phyloP scores from a whole-genome alignment of 345 rosid genomes.

The Populus tremula region DNA sequence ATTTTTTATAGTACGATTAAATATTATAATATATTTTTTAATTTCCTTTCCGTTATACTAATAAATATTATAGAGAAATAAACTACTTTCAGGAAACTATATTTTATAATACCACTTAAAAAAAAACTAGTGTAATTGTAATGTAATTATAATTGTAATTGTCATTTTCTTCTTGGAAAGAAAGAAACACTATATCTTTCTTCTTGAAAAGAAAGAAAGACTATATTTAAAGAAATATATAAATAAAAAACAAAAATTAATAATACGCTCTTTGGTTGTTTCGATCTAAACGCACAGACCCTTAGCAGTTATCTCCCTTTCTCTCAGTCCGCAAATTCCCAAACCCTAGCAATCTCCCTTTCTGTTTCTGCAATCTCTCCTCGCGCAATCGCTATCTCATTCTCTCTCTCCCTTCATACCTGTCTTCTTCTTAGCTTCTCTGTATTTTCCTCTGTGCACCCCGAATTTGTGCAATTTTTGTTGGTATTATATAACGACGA shows the following conservation, averaged over 20 bases:
- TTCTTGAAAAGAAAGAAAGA: no score
- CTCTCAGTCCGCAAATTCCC: background rate
- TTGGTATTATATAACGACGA: slow-evolving; percentile 1
- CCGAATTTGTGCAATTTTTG: slow-evolving; percentile 1
- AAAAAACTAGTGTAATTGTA: no score
- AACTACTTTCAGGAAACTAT: no score
- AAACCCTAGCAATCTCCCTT: slow-evolving; percentile 1
- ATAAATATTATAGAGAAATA: no score
- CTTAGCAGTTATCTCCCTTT: background rate
- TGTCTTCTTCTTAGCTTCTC: background rate
- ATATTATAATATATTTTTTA: no score
- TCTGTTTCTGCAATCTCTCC: background rate
- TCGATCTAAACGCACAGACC: background rate
- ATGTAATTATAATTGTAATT: no score
- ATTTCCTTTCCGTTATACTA: no score
- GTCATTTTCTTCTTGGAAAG: no score
- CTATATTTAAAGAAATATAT: background rate
- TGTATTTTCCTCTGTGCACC: background rate
- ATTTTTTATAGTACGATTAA: no score
- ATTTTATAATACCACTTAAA: no score
- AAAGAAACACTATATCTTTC: no score
- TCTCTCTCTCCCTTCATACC: background rate
- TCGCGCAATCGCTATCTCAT: background rate
- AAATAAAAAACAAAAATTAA: background rate
- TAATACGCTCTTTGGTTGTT: background rate